phyloP scores from a whole-genome alignment of 176 grass and related monocot genomes.

The Tuctoria greenei region DNA sequence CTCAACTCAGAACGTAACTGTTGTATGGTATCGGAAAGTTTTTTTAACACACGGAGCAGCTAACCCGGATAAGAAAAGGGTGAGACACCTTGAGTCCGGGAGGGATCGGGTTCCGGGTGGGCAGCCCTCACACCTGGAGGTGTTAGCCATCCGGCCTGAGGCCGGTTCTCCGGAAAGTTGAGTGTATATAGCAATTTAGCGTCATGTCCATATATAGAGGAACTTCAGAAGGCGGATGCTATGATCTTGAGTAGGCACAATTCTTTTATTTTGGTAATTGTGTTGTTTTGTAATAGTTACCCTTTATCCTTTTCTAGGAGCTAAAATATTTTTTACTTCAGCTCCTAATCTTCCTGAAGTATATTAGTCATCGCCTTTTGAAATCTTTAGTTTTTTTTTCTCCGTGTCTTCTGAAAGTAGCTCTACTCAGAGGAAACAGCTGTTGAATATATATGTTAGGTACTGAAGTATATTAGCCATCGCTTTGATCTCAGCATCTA shows the following conservation, averaged over 20 bases:
- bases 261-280: neutral
- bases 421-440: too few species aligned
- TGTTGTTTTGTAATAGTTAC: constrained; percentile 14
- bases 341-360: constrained; percentile 1
- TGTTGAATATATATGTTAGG: neutral
- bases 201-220: neutral
- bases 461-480: constrained; percentile 3
- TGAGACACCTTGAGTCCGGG: too few species aligned
- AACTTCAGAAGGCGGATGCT: neutral
- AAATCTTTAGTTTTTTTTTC: neutral
- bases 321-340: neutral
- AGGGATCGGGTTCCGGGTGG: too few species aligned
- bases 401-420: too few species aligned
- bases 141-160: too few species aligned
- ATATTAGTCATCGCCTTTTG: neutral
- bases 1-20: constrained; percentile 33
- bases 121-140: too few species aligned
- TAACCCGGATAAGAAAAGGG: too few species aligned
- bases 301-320: constrained; percentile 10
- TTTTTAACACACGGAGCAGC: too few species aligned
- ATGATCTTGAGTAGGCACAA: neutral
- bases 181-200: neutral
- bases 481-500: neutral
- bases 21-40: neutral
- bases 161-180: neutral